Percentiles rank a stretch among this genome's conserved stretches.
Evolutionary conservation across 768 basidiomycete genomes (phyloP).

Genomic region (Mycena leptocephala): DNA sequence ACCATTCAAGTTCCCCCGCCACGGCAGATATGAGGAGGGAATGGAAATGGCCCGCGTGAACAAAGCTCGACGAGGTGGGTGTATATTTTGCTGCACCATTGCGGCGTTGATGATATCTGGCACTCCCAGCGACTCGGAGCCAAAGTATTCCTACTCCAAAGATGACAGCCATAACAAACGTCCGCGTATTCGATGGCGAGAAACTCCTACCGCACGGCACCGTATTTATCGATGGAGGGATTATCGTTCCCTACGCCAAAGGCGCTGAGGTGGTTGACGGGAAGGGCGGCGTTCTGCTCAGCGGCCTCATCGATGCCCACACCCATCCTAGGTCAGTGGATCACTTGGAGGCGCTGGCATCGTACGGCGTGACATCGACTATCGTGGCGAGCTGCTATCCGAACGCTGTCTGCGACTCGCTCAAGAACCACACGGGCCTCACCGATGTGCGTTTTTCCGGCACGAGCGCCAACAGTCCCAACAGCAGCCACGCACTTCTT

Average conservation of each 20-base stretch:
- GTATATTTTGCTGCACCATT: too few relatives aligned
- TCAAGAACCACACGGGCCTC: constrained; percentile 14
- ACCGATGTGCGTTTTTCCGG: constrained; percentile 20
- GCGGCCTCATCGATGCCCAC: constrained; percentile 32
- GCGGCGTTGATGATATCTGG: background rate
- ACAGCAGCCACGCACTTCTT: background rate
- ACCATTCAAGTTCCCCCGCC: too few relatives aligned
- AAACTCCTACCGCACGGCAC: background rate
- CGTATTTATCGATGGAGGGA: constrained; percentile 7
- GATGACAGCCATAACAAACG: constrained; percentile 27
- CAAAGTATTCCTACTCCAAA: background rate
- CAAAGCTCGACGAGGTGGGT: background rate
- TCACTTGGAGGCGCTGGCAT: constrained; percentile 12
- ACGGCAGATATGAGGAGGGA: too few relatives aligned
- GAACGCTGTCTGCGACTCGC: background rate
- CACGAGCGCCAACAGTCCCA: background rate
- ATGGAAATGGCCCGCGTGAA: background rate
- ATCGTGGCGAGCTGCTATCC: constrained; percentile 12
- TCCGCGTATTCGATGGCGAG: constrained; percentile 28
- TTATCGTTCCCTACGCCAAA: background rate
- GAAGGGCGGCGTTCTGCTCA: too few relatives aligned
- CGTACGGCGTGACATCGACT: constrained; percentile 23
- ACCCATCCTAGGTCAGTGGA: constrained; percentile 5
- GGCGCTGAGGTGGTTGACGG: constrained; percentile 18
- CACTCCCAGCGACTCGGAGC: background rate